These are phyloP conservation scores for Moricandia moricandioides DNA, from an alignment of 345 rosid species.

Conservation along the genomic window DNA sequence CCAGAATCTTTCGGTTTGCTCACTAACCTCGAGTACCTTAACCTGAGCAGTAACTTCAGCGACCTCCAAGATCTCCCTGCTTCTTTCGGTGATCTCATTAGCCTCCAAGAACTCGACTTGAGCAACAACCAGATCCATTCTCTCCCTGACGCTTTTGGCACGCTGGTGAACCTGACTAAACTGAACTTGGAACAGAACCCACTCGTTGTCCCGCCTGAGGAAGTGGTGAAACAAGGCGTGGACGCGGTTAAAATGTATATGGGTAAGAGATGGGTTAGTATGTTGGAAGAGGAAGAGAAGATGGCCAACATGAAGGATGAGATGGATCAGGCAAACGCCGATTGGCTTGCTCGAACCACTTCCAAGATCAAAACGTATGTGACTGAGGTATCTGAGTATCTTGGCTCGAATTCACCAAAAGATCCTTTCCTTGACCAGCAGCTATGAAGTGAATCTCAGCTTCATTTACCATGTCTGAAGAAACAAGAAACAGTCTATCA, in stretches of 20 bases:
- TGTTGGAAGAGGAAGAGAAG: constrained; percentile 70
- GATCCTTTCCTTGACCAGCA: constrained; percentile 79
- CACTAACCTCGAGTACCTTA: constrained; percentile 67
- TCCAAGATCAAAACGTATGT: constrained; percentile 65
- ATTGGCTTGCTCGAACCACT: constrained; percentile 83
- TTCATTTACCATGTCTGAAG: background rate
- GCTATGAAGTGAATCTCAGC: constrained; percentile 40
- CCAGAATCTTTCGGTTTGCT: constrained; percentile 62
- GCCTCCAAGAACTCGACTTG: constrained; percentile 40
- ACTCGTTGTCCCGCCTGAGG: constrained; percentile 60
- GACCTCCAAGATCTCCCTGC: constrained; percentile 76
- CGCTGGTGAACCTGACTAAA: constrained; percentile 64
- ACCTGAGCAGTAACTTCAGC: constrained; percentile 72
- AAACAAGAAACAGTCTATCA: background rate
- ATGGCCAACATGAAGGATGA: constrained; percentile 43
- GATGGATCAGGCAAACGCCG: constrained; percentile 49
- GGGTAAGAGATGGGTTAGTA: constrained; percentile 72
- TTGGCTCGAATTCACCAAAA: constrained; percentile 45
- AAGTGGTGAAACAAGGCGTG: constrained; percentile 62
- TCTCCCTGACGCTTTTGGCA: constrained; percentile 82
- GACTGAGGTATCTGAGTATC: constrained; percentile 47
- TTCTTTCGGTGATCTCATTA: constrained; percentile 68
- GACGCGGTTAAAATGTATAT: constrained; percentile 69
- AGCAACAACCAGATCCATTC: constrained; percentile 75
- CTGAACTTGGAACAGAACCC: constrained; percentile 77